phyloP scores from a whole-genome alignment of 148 eudicot species.

The Salicornia ramosissima region DNA sequence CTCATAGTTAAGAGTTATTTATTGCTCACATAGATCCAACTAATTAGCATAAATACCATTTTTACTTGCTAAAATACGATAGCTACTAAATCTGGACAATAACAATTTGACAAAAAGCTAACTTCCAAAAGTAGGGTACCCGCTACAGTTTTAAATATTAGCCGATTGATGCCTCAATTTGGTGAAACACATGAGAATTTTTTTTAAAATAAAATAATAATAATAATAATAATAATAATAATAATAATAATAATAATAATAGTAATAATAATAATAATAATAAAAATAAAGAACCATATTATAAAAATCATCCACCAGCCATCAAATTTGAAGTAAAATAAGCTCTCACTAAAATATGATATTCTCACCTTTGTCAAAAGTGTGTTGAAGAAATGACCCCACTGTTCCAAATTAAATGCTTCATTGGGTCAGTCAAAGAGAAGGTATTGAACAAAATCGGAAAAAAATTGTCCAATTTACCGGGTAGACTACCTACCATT shows the following conservation, averaged over 20 bases:
- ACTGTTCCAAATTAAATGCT: too few relatives aligned
- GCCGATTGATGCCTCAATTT: background rate
- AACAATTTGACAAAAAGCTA: background rate
- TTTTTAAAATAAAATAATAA: too few relatives aligned
- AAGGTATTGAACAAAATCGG: too few relatives aligned
- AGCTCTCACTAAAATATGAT: background rate
- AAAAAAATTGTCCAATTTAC: too few relatives aligned
- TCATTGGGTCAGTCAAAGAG: too few relatives aligned
- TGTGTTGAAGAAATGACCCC: background rate
- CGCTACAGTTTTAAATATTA: background rate
- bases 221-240: too few relatives aligned
- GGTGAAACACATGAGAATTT: background rate
- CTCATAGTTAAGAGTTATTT: too few relatives aligned
- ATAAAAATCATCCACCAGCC: background rate
- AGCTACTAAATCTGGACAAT: background rate
- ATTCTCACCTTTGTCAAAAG: slow-evolving; percentile 6
- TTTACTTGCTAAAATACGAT: background rate
- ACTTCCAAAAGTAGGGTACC: slow-evolving; percentile 5
- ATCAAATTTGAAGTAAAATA: background rate
- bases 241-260: too few relatives aligned
- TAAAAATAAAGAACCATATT: background rate
- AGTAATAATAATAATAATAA: too few relatives aligned
- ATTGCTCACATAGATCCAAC: background rate
- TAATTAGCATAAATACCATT: slow-evolving; percentile 1
- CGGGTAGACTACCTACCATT: too few relatives aligned